Evolutionary conservation across 805 yeast genomes (phyloP), one percentile per base, ranked within the genome.

Genomic region (Wickerhamiella shivajii): DNA sequence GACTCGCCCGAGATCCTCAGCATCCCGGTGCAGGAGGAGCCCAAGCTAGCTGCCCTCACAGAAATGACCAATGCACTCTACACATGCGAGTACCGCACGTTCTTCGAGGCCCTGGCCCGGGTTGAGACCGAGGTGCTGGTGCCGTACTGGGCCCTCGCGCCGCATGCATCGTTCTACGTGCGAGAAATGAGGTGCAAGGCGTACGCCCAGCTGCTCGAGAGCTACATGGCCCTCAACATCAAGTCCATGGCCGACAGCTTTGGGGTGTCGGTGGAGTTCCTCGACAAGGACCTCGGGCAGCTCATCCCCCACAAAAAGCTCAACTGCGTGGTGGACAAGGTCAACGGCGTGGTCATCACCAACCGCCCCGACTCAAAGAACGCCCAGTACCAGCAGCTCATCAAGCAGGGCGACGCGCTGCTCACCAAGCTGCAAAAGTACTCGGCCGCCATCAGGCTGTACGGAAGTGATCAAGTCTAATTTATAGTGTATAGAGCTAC

Each of bases 331-430:
- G 83, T 90, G 51, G 98, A 90, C 55, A 72, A 81, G 51, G 97
- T 90, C 33, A 81, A 84, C 55, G 97, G 64, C 18, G 81, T 90
- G 40, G 80, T 90, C 43, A 92, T 81, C 55, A 90, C 98, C 12
- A 90, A 84, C 57, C 69, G 97, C 45, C 95, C 96, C 2, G 98
- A 90, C 55, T 84, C 78, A 60, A 90, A 90, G 60, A 87, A 90
- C 53, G 78, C 81, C 37, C 97, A 87, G 59, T 90, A 85, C 56
- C 93, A 84, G 53, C 57, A 64, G 42, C 67, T 90, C 49, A 74
- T 90, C 49, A 84, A 81, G 57, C 92, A 77, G 53, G 97, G 98
- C 42, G 98, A 90, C 52, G 72, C 75, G 2, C 64, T 90, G 48
- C 70, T 90, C 53, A 87, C 98, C 12, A 90, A 87, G 56, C 67